Conservation (phyloP, 345 rosid genomes). For the Atalantia buxifolia region DNA sequence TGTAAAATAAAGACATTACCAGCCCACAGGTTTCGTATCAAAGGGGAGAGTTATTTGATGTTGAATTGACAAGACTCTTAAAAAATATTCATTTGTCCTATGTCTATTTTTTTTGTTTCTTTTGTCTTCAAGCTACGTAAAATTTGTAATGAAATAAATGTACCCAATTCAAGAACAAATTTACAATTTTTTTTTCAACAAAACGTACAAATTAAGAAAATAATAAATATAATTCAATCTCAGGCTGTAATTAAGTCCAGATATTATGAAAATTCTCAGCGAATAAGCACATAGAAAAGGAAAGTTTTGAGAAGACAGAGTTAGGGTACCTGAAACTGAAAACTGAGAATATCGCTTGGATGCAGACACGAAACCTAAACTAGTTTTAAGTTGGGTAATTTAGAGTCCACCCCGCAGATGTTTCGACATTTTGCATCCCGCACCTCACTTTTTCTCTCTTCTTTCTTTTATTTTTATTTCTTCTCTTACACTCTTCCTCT, state of each 20-base stretch:
- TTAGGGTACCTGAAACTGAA: not conserved
- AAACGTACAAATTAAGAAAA: not conserved
- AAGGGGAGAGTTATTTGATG: not conserved
- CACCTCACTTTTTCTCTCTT: too few relatives aligned
- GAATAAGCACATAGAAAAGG: not conserved
- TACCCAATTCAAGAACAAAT: too few relatives aligned
- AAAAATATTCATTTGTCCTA: not conserved
- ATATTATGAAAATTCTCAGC: not conserved
- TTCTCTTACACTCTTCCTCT: too few relatives aligned
- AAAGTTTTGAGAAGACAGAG: not conserved
- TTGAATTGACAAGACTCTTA: not conserved
- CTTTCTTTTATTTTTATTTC: too few relatives aligned
- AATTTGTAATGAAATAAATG: not conserved
- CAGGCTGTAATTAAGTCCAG: not conserved
- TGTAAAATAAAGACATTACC: not conserved
- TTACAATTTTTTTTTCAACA: too few relatives aligned
- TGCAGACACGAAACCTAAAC: too few relatives aligned
- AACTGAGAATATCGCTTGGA: too few relatives aligned
- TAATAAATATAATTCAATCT: not conserved
- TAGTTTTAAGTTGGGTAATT: too few relatives aligned
- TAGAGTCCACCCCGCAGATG: too few relatives aligned
- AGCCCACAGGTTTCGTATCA: not conserved
- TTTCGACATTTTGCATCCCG: too few relatives aligned
- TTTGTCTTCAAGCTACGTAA: not conserved
- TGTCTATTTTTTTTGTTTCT: too few relatives aligned